Evolutionary conservation across 2,329 filamentous ascomycete genomes (phyloP), one percentile per base, ranked within the genome.

Genomic region (Acrocalymma vagum): DNA sequence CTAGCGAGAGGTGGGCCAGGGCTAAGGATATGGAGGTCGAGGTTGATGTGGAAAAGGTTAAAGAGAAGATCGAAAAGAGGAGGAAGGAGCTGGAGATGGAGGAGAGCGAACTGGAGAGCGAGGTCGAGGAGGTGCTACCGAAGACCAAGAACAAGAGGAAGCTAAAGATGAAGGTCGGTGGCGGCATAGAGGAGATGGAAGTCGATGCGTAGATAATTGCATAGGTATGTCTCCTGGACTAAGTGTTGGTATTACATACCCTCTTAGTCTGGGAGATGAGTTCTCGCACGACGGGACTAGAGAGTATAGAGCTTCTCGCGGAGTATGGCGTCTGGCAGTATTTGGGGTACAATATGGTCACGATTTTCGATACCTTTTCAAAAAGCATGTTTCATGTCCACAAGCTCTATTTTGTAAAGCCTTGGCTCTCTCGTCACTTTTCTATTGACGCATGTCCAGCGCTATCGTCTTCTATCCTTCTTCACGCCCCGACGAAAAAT

Each of bases 21-120:
- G 82, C 81, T 58, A 76, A 87, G 70, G 82, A 78, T 71, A 83
- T 86, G 73, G 74, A 75, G 61, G 71, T 87, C 59, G 74, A 81
- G 65, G 78, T 78, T 4, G 62, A 65, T 35, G 52, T 63, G 10
- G 53, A 65, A 21, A 61, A 56, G 40, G 61, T 68, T 57, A 77
- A 79, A 70, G 79, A 81, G 63, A 79, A 80, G 68, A 67, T 73
- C 18, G 63, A 69, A 55, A 62, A 69, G 54, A 84, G 82, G 67
- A 77, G 89, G 72, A 82, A 80, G 60, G 84, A 79, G 73, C 82
- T 87, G 77, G 75, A 74, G 67, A 71, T 87, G 60, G 74, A 81
- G 65, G 71, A 75, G 68, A 71, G 67, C 58, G 65, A 73, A 62
- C 51, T 72, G 45, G 61, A 61, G 35, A 62, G 58, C 42, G 64